Conservation (phyloP, 1,284 basidiomycete genomes). For the Chalciporus sp. region DNA sequence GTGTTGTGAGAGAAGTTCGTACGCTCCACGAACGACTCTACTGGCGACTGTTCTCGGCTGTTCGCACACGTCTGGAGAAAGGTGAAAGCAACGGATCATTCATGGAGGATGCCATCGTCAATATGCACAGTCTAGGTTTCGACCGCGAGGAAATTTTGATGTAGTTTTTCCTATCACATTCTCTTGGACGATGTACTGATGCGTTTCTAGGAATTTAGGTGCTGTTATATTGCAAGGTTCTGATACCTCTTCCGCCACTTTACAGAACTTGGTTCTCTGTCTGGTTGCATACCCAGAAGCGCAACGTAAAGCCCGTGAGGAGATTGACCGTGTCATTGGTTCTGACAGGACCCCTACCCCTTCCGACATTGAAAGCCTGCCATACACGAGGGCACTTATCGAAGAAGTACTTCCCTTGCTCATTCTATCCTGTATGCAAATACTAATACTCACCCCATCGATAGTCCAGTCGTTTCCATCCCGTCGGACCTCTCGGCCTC, state of each 20-base stretch:
- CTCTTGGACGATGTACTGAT: background rate
- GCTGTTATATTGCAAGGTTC: background rate
- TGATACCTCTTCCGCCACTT: background rate
- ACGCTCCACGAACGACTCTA: conserved; percentile 27
- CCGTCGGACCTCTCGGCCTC: background rate
- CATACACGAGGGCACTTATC: conserved; percentile 31
- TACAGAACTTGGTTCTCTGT: background rate
- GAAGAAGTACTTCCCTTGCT: conserved; percentile 18
- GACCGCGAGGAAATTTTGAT: background rate
- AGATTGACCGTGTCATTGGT: conserved; percentile 41
- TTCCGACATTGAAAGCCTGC: conserved; percentile 28
- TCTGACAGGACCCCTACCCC: conserved; percentile 26
- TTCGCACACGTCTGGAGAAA: conserved; percentile 19
- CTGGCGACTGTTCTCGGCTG: conserved; percentile 19
- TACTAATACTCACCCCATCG: conserved; percentile 4
- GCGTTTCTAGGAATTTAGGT: background rate
- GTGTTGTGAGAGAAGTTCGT: conserved; percentile 15
- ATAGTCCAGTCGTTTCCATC: conserved; percentile 1
- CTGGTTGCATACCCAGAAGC: conserved; percentile 28
- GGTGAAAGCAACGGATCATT: conserved; percentile 24
- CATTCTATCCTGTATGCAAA: conserved; percentile 16
- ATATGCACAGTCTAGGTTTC: background rate
- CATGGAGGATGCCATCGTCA: conserved; percentile 22
- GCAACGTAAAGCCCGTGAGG: conserved; percentile 37
- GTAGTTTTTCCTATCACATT: background rate